Evolutionary conservation across 2,329 filamentous ascomycete genomes (phyloP).

Genomic region (Magnaporthiopsis rhizophila): DNA sequence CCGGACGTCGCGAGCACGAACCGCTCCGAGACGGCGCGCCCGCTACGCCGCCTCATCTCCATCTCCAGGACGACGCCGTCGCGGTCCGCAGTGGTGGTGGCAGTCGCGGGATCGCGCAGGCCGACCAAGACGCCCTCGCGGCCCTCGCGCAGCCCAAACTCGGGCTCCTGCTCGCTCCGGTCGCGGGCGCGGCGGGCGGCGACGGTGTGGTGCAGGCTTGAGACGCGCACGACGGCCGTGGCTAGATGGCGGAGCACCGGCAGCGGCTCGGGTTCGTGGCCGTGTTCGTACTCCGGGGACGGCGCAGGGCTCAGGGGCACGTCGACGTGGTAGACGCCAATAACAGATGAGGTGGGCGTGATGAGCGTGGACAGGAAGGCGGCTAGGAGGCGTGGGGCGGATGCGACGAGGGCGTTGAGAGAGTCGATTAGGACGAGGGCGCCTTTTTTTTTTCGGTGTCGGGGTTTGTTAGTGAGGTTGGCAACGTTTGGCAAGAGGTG

Average conservation of each 20-base stretch:
- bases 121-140: slow-evolving; percentile 73
- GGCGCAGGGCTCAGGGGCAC: slow-evolving; percentile 48
- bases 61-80: slow-evolving; percentile 68
- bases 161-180: slow-evolving; percentile 65
- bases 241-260: slow-evolving; percentile 73
- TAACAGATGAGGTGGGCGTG: slow-evolving; percentile 58
- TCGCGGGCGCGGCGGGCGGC: slow-evolving; percentile 68
- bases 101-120: slow-evolving; percentile 27
- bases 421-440: slow-evolving; percentile 73
- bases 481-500: too few species aligned
- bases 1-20: slow-evolving; percentile 40
- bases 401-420: slow-evolving; percentile 57
- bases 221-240: slow-evolving; percentile 73
- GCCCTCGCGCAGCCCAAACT: slow-evolving; percentile 70
- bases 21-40: slow-evolving; percentile 64
- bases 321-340: slow-evolving; percentile 78
- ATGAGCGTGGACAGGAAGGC: slow-evolving; percentile 64
- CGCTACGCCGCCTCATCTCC: slow-evolving; percentile 79
- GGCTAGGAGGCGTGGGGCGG: slow-evolving; percentile 49
- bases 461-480: neutral
- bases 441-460: slow-evolving; percentile 40
- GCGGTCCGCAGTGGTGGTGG: slow-evolving; percentile 7
- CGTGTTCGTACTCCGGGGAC: slow-evolving; percentile 30
- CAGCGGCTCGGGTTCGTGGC: slow-evolving; percentile 57
- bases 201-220: slow-evolving; percentile 66